Evolutionary conservation across 2,329 filamentous ascomycete species (phyloP), one percentile per base, ranked within the genome.

Genomic region (Colletotrichum tropicicola): DNA sequence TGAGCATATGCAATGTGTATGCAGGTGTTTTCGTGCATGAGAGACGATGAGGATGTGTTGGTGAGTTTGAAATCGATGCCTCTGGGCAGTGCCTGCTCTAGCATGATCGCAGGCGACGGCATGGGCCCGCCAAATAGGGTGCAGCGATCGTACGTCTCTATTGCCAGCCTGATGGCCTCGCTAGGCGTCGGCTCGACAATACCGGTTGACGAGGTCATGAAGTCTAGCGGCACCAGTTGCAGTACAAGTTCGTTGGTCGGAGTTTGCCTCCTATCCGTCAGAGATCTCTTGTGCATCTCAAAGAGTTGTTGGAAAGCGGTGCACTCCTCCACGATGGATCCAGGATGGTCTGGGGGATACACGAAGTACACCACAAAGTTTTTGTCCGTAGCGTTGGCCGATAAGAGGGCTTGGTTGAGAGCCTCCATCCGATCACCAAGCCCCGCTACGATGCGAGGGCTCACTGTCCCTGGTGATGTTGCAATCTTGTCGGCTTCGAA

Each of bases 1-100:
- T 89, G 85, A 2, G 91, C 87, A 72, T 97, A 97, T 1, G 91
- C 92, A 45, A 97, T 81, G 74, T 97, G 93, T 28, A 97, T 87
- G 71, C 91, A 91, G 0, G 89, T 92, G 68, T 94, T 93, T 73
- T 96, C 92, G 59, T 91, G 87, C 56, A 96, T 81, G 6, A 95
- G 80, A 17, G 93, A 92, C 17, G 88, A 86, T 0, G 92, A 92
- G 2, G 92, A 90, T 13, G 86, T 88, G 1, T 86, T 77, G 2
- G 82, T 85, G 2, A 94, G 78, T 73, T 92, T 91, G 77, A 97
- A 96, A 52, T 92, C 91, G 55, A 97, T 91, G 27, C 83, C 84
- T 25, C 90, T 88, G 10, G 92, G 91, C 4, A 91, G 79, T 1
- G 87, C 81, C 68, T 90, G 87, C 72, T 94, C 92, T 1, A 97